Percentiles rank a stretch among this genome's conserved stretches.
These are phyloP conservation scores for Fraxinus albicans DNA, from an alignment of 305 asterid species.

Conservation along the genomic window DNA sequence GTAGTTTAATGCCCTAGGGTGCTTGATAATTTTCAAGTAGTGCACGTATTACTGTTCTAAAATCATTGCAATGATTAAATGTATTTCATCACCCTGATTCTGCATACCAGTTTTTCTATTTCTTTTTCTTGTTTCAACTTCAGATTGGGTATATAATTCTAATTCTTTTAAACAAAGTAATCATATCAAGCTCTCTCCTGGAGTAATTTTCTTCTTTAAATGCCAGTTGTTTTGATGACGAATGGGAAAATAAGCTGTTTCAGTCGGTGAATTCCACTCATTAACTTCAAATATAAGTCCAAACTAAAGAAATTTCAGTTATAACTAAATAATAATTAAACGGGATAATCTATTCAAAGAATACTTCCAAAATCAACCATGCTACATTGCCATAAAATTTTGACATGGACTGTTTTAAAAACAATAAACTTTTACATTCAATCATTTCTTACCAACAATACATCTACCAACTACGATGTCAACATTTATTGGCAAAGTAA, in stretches of 20 bases:
- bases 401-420: too few relatives aligned
- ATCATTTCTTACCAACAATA: too few relatives aligned
- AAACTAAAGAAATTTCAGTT: not conserved
- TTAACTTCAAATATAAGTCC: not conserved
- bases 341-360: not conserved
- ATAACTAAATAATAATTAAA: not conserved
- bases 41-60: not conserved
- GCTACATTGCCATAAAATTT: too few relatives aligned
- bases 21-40: not conserved
- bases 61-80: not conserved
- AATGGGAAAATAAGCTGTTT: not conserved
- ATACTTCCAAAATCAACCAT: not conserved
- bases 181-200: conserved; percentile 9
- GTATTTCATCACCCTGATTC: not conserved
- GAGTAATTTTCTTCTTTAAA: not conserved
- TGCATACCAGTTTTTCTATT: not conserved
- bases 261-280: not conserved
- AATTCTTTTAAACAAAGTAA: not conserved
- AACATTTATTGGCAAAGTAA: too few relatives aligned
- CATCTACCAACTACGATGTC: too few relatives aligned
- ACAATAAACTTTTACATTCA: too few relatives aligned
- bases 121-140: not conserved
- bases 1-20: not conserved
- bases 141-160: not conserved
- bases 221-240: not conserved